These are phyloP conservation scores for Exidia glandulosa DNA, from an alignment of 768 basidiomycete species.

Conservation along the genomic window DNA sequence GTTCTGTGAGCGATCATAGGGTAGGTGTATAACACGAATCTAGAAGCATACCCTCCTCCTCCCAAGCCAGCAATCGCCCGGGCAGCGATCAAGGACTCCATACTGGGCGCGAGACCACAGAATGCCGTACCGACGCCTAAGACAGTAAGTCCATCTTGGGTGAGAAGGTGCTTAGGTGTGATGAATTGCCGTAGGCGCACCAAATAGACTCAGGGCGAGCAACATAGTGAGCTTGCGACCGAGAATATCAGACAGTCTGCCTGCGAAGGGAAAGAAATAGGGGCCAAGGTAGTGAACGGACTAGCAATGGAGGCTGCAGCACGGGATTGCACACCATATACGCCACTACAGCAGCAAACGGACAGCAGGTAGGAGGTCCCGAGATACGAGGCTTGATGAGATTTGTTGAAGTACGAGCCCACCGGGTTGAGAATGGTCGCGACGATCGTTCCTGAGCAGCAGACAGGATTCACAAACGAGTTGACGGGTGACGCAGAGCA, in stretches of 20 bases:
- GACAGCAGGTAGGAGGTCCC: conserved; percentile 82
- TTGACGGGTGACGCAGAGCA: not conserved
- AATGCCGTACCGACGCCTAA: conserved; percentile 59
- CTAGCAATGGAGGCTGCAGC: not conserved
- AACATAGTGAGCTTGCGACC: conserved; percentile 55
- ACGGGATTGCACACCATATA: conserved; percentile 50
- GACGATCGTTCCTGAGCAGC: conserved; percentile 60
- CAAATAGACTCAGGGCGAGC: conserved; percentile 72
- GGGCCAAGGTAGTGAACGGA: conserved; percentile 9
- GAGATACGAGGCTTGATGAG: conserved; percentile 65
- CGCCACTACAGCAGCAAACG: conserved; percentile 82
- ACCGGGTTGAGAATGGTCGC: conserved; percentile 79
- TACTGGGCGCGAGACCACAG: conserved; percentile 80
- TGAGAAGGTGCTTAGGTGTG: not conserved
- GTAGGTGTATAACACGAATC: not conserved
- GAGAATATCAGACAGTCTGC: conserved; percentile 73
- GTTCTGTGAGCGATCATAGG: not conserved
- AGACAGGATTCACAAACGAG: not conserved
- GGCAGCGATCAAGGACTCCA: conserved; percentile 70
- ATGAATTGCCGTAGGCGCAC: conserved; percentile 27
- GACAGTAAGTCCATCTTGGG: not conserved
- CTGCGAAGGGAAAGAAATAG: conserved; percentile 28
- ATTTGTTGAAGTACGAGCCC: conserved; percentile 73
- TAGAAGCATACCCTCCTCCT: conserved; percentile 58
- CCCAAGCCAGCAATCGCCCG: conserved; percentile 86